phyloP scores from a whole-genome alignment of 129 eudicot species.

The Helianthus tuberosus region DNA sequence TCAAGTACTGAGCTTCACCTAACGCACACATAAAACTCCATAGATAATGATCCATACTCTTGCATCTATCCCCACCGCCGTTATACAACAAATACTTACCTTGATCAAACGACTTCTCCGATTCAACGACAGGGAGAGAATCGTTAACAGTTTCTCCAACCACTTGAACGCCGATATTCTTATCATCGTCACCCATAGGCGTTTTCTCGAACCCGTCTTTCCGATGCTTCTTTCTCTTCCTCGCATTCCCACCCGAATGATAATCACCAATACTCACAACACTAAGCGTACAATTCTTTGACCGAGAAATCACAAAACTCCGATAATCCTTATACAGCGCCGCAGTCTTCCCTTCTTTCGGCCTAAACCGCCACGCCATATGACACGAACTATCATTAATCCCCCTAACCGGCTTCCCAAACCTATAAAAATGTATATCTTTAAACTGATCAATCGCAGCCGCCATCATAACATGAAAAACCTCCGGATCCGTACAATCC shows the following conservation, averaged over 20 bases:
- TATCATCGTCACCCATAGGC: conserved; percentile 30
- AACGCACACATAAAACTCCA: conserved; percentile 96
- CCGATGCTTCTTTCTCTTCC: conserved; percentile 68
- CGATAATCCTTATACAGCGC: conserved; percentile 82
- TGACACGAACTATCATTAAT: conserved; percentile 65
- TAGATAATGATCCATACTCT: conserved; percentile 88
- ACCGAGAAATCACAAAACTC: conserved; percentile 59
- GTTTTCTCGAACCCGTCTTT: conserved; percentile 64
- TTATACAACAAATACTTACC: conserved; percentile 77
- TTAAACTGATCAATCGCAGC: conserved; percentile 74
- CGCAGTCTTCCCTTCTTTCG: conserved; percentile 77
- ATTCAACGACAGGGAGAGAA: conserved; percentile 76
- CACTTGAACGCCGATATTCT: conserved; percentile 38
- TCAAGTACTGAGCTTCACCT: conserved; percentile 90
- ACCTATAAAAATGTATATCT: conserved; percentile 82
- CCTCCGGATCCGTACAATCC: conserved; percentile 81
- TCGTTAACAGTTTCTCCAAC: conserved; percentile 74
- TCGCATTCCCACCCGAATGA: conserved; percentile 85
- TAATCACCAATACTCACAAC: conserved; percentile 81
- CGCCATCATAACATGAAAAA: conserved; percentile 82
- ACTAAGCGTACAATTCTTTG: conserved; percentile 57
- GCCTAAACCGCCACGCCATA: conserved; percentile 98
- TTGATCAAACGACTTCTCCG: conserved; percentile 58
- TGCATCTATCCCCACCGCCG: conserved; percentile 88
- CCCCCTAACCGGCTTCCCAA: conserved; percentile 86